These are phyloP conservation scores for Cadophora sp. DNA, from an alignment of 2,329 filamentous ascomycete genomes.

Conservation along the genomic window DNA sequence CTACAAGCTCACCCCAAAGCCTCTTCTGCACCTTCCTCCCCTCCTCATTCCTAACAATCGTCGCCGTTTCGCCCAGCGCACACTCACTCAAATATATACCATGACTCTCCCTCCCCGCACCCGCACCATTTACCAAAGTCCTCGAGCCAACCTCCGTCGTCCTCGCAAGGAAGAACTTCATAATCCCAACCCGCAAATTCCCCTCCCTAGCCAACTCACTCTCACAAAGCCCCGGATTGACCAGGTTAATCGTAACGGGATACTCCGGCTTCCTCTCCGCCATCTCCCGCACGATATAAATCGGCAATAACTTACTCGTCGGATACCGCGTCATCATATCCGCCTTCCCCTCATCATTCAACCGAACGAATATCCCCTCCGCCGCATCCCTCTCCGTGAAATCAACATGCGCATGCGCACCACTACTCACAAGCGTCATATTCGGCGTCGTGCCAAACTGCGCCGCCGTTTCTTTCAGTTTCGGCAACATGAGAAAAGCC, in stretches of 20 bases:
- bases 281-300: background rate
- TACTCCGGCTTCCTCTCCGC: constrained; percentile 35
- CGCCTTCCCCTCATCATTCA: constrained; percentile 33
- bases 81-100: constrained; percentile 36
- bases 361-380: constrained; percentile 31
- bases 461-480: constrained; percentile 34
- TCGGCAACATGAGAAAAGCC: constrained; percentile 37
- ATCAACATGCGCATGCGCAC: constrained; percentile 26
- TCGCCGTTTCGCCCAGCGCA: constrained; percentile 27
- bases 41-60: constrained; percentile 26
- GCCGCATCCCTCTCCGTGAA: constrained; percentile 22
- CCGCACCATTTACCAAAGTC: constrained; percentile 43
- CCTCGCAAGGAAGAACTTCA: constrained; percentile 35
- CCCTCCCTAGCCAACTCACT: constrained; percentile 42
- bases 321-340: constrained; percentile 20
- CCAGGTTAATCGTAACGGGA: constrained; percentile 42
- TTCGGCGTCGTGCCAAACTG: constrained; percentile 24
- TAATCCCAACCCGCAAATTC: constrained; percentile 35
- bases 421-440: constrained; percentile 27
- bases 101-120: constrained; percentile 40
- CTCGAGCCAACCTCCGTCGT: constrained; percentile 45
- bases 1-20: constrained; percentile 34
- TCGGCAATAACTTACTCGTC: constrained; percentile 24
- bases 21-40: constrained; percentile 28
- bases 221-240: constrained; percentile 35